Percentiles rank a stretch among this genome's conserved stretches.
Conservation (phyloP, 768 basidiomycete genomes). For the Pleurotus ostreatus region DNA sequence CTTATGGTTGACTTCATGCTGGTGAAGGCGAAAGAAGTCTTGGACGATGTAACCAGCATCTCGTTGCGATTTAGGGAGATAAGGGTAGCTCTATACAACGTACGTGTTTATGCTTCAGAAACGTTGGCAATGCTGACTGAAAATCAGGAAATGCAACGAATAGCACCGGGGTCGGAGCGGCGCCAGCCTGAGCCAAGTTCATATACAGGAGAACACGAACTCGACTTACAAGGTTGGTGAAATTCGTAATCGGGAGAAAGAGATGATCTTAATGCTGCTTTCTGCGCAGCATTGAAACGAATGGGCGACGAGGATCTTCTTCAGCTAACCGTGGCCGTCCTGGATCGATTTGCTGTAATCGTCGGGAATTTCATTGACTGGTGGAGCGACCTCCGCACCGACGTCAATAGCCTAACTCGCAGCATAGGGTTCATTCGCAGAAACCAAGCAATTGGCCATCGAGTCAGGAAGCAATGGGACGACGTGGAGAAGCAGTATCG, state of each 20-base stretch:
- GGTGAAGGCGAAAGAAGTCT: background rate
- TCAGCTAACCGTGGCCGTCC: background rate
- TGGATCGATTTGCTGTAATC: background rate
- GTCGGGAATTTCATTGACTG: slow-evolving; percentile 2
- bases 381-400: background rate
- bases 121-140: no score
- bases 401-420: background rate
- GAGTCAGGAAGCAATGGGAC: background rate
- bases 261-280: no score
- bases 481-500: background rate
- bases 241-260: no score
- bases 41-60: background rate
- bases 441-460: background rate
- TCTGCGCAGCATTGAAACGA: background rate
- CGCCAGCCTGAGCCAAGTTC: no score
- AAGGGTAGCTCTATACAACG: background rate
- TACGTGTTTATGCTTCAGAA: background rate
- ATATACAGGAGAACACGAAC: no score
- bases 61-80: background rate
- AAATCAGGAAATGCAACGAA: slow-evolving; percentile 2
- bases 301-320: slow-evolving; percentile 2
- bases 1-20: background rate
- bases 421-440: background rate
- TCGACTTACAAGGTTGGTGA: no score
- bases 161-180: background rate